These are phyloP conservation scores for Magnusiomyces suaveolens DNA, from an alignment of 1,139 yeast species.

Conservation along the genomic window DNA sequence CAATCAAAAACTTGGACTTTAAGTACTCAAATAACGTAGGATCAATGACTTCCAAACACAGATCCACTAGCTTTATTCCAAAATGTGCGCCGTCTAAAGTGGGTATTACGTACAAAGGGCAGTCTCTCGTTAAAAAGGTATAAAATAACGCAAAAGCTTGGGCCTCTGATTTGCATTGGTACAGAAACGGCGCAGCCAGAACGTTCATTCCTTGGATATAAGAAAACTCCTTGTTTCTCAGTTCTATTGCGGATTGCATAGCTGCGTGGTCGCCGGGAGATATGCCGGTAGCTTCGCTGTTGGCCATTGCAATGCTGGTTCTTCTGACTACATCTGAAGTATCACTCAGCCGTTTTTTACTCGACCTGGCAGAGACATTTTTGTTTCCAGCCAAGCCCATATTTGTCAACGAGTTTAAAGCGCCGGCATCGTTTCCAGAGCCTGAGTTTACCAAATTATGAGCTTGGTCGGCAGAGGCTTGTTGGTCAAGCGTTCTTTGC, in stretches of 20 bases:
- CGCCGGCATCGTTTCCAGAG: background rate
- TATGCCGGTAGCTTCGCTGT: background rate
- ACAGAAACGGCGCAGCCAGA: constrained; percentile 74
- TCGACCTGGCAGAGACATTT: background rate
- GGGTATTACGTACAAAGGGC: constrained; percentile 73
- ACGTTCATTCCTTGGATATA: constrained; percentile 94
- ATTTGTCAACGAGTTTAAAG: constrained; percentile 3
- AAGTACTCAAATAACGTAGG: constrained; percentile 55
- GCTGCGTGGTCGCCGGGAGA: constrained; percentile 33
- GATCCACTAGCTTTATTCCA: constrained; percentile 56
- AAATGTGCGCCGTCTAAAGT: constrained; percentile 77
- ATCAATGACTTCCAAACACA: constrained; percentile 62
- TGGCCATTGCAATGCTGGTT: background rate
- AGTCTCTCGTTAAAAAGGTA: constrained; percentile 46
- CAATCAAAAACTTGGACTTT: constrained; percentile 55
- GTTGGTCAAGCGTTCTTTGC: constrained; percentile 21
- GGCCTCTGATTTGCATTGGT: constrained; percentile 70
- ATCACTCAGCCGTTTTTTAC: background rate
- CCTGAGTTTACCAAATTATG: background rate
- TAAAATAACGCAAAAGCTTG: constrained; percentile 72
- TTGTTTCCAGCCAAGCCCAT: too few relatives aligned
- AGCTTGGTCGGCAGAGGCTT: background rate
- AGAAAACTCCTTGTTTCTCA: constrained; percentile 14
- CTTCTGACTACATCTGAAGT: background rate
- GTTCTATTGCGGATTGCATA: constrained; percentile 30